These are phyloP conservation scores for Neckera pumila DNA, from an alignment of 225 moss, liverwort and hornwort genomes.

Conservation along the genomic window DNA sequence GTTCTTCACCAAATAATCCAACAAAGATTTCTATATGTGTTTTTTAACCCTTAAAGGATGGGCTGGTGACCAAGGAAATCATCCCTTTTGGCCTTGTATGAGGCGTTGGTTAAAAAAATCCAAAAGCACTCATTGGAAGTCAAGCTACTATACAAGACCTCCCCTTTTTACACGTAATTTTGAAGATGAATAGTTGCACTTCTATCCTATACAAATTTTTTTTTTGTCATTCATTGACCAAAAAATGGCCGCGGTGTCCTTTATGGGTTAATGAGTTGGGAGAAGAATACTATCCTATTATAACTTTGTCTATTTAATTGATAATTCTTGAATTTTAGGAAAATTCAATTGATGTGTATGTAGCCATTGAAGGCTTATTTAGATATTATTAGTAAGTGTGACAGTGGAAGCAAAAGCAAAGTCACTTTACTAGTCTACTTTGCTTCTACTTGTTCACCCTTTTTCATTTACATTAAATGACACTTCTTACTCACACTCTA, in stretches of 20 bases:
- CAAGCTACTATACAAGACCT: no score
- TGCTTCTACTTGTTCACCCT: fast-evolving
- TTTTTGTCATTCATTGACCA: no score
- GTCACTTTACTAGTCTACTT: not conserved
- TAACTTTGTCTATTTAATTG: fast-evolving
- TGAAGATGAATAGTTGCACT: no score
- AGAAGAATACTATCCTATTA: fast-evolving
- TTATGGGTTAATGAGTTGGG: not conserved
- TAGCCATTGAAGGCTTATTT: fast-evolving
- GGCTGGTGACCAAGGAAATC: no score
- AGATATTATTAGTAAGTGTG: not conserved
- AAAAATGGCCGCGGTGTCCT: no score
- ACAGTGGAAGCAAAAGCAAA: not conserved
- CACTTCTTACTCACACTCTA: fast-evolving
- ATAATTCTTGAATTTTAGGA: not conserved
- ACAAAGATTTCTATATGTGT: fast-evolving
- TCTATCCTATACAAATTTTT: no score
- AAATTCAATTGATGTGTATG: not conserved
- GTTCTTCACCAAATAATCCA: not conserved
- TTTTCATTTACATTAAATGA: fast-evolving
- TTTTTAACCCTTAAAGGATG: no score
- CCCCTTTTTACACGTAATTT: no score
- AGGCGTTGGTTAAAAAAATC: no score
- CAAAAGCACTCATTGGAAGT: no score
- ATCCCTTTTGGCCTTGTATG: no score